phyloP scores from a whole-genome alignment of 2,329 filamentous ascomycete genomes.

The Dendrostoma leiphaemia region DNA sequence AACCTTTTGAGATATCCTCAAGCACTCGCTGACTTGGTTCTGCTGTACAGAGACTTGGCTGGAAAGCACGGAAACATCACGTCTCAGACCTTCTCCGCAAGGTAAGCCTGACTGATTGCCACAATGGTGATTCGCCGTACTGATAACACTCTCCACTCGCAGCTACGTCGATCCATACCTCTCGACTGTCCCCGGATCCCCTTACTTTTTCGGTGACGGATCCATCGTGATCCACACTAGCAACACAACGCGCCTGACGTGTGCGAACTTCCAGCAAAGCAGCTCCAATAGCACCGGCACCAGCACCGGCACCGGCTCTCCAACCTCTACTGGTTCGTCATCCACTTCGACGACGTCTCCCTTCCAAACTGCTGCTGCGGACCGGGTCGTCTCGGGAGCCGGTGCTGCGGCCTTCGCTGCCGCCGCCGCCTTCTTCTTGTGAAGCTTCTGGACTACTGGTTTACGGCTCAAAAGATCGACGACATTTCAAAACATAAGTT shows the following conservation, averaged over 20 bases:
- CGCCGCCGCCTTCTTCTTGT: background rate
- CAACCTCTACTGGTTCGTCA: background rate
- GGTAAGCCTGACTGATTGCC: background rate
- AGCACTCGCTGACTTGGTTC: background rate
- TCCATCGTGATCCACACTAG: background rate
- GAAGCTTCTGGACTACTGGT: background rate
- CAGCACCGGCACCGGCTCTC: background rate
- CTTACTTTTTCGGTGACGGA: background rate
- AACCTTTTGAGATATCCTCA: no score
- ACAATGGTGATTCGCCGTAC: background rate
- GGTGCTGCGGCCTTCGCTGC: background rate
- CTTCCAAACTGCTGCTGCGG: background rate
- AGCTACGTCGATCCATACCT: background rate
- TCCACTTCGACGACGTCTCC: background rate
- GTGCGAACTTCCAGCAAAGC: background rate
- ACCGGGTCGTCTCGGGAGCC: background rate
- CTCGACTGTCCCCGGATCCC: background rate
- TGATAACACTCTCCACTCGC: background rate
- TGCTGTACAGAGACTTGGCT: background rate
- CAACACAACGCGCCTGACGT: background rate
- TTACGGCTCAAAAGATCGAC: background rate
- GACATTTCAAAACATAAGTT: background rate
- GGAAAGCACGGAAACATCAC: background rate
- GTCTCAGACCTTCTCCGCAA: background rate
- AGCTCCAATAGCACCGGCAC: background rate